A percentile compares a stretch with the other conserved stretches of the same genome.
Conservation (phyloP, 176 grass and related monocot genomes). For the Phoenix roebelenii region DNA sequence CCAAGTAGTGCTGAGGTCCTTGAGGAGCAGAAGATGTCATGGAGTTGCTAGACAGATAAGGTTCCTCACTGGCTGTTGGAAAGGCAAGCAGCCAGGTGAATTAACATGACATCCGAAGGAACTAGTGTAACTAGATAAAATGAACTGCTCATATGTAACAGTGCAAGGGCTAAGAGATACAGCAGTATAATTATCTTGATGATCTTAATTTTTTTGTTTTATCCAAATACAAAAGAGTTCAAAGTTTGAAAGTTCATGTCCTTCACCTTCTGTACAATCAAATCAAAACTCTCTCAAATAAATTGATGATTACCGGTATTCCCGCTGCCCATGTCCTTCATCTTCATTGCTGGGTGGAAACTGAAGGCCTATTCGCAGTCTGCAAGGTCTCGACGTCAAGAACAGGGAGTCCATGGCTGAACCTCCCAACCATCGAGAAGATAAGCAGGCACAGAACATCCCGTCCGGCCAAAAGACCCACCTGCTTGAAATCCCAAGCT, state of each 20-base stretch:
- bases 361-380: not conserved
- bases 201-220: no score
- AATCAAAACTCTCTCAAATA: not conserved
- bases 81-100: no score
- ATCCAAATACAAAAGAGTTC: not conserved
- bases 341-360: no score
- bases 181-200: no score
- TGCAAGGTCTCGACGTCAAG: conserved; percentile 62
- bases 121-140: no score
- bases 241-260: not conserved
- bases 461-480: conserved; percentile 62
- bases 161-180: no score
- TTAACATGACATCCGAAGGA: no score
- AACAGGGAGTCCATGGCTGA: conserved; percentile 75
- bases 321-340: conserved; percentile 33
- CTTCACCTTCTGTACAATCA: not conserved
- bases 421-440: conserved; percentile 74
- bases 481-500: conserved; percentile 34
- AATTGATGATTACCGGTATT: conserved; percentile 49
- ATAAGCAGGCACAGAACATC: conserved; percentile 75
- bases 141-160: no score
- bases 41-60: no score
- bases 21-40: no score
- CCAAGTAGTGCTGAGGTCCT: no score
- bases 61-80: no score